phyloP scores from a whole-genome alignment of 2,329 filamentous ascomycete species.

The Fusarium pseudonygamai region DNA sequence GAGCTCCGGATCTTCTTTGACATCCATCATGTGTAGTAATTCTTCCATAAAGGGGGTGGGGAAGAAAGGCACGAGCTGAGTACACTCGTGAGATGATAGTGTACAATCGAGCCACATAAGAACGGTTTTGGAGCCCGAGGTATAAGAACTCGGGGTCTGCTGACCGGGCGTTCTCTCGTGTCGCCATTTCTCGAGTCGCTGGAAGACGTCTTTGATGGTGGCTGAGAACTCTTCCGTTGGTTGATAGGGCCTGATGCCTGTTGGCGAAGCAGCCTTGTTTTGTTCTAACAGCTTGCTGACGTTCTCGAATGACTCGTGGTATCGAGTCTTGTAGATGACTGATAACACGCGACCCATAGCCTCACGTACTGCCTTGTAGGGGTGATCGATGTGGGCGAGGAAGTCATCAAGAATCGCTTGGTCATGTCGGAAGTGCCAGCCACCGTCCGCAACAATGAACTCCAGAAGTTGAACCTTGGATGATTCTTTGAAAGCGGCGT shows the following conservation, averaged over 20 bases:
- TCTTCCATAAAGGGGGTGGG: constrained; percentile 89
- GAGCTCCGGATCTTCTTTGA: constrained; percentile 96
- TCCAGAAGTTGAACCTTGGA: constrained; percentile 94
- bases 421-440: constrained; percentile 96
- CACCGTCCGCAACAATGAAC: constrained; percentile 84
- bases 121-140: constrained; percentile 94
- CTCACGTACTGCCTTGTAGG: constrained; percentile 96
- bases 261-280: constrained; percentile 82
- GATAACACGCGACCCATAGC: constrained; percentile 91
- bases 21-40: constrained; percentile 99
- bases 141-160: constrained; percentile 93
- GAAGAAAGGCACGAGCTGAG: constrained; percentile 90
- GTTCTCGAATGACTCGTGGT: constrained; percentile 91
- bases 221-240: constrained; percentile 77
- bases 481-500: constrained; percentile 98
- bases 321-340: constrained; percentile 87
- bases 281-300: constrained; percentile 78
- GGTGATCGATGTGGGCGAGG: constrained; percentile 90
- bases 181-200: constrained; percentile 86
- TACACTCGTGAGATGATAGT: constrained; percentile 91
- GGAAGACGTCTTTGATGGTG: constrained; percentile 80
- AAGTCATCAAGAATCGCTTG: constrained; percentile 91
- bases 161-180: constrained; percentile 85
- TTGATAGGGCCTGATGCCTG: constrained; percentile 85
- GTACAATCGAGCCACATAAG: constrained; percentile 94